These are phyloP conservation scores for Suillus alpinus DNA, from an alignment of 768 basidiomycete species.

Conservation along the genomic window DNA sequence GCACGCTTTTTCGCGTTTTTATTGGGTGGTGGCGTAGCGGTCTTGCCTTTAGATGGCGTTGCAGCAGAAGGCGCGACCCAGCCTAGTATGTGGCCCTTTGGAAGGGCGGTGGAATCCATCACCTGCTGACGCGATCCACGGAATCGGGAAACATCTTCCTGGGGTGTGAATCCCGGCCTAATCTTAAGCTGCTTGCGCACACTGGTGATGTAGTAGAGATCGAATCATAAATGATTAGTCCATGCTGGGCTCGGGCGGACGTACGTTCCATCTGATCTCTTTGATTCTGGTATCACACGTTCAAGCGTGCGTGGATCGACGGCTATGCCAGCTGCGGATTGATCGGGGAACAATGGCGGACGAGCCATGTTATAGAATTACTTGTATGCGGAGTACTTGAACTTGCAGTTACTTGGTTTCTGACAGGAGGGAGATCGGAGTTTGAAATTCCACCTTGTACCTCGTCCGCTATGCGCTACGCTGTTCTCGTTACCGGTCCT, in stretches of 20 bases:
- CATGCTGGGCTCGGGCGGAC: slow-evolving; percentile 8
- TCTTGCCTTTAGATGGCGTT: slow-evolving; percentile 27
- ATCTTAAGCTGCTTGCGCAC: slow-evolving; percentile 87
- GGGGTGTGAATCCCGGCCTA: slow-evolving; percentile 90
- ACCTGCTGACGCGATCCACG: slow-evolving; percentile 73
- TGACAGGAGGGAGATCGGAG: slow-evolving; percentile 19
- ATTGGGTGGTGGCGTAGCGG: slow-evolving; percentile 44
- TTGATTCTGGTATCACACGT: slow-evolving; percentile 84
- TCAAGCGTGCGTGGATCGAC: slow-evolving; percentile 84
- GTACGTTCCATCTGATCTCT: slow-evolving; percentile 83
- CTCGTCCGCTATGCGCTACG: slow-evolving; percentile 67
- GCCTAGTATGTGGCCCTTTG: slow-evolving; percentile 81
- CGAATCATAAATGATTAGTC: slow-evolving; percentile 6
- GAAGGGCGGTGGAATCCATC: slow-evolving; percentile 59
- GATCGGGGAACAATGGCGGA: slow-evolving; percentile 72
- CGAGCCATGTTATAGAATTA: slow-evolving; percentile 52
- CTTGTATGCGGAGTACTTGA: slow-evolving; percentile 9
- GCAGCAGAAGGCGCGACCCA: slow-evolving; percentile 65
- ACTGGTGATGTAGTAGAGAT: slow-evolving; percentile 37
- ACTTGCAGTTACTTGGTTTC: slow-evolving; percentile 5
- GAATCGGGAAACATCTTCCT: slow-evolving; percentile 90
- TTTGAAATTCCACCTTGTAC: slow-evolving; percentile 22
- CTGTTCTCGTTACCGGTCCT: slow-evolving; percentile 88
- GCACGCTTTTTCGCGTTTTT: slow-evolving; percentile 84
- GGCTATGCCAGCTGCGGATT: slow-evolving; percentile 74